Percentiles rank a stretch among this genome's conserved stretches.
Evolutionary conservation across 257 asterid species (phyloP).

Genomic region (Nicotiana undulata): DNA sequence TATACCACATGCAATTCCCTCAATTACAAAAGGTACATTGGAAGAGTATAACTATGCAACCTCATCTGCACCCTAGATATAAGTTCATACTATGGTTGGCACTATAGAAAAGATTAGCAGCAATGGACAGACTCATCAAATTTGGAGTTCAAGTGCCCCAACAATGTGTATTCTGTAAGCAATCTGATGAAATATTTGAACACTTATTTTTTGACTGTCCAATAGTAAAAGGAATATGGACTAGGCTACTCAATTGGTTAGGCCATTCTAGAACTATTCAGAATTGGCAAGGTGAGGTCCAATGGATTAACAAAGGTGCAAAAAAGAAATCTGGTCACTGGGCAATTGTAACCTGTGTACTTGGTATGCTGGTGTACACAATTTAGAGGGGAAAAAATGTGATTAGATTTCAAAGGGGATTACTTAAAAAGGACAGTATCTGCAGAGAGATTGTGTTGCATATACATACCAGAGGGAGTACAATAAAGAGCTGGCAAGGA

Average conservation of each 20-base stretch:
- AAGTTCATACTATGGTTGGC: background rate
- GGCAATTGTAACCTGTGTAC: background rate
- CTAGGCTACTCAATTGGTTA: background rate
- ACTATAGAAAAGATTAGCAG: background rate
- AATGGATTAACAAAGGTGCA: background rate
- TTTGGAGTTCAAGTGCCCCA: background rate
- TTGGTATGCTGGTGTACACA: background rate
- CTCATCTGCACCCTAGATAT: background rate
- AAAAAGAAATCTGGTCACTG: background rate
- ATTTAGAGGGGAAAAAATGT: background rate
- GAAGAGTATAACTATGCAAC: background rate
- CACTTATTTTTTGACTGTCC: background rate
- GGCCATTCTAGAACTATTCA: background rate
- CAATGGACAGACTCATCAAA: too few relatives aligned
- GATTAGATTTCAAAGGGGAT: background rate
- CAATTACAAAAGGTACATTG: background rate
- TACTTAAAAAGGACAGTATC: background rate
- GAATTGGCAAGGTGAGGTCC: background rate
- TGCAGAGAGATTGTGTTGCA: background rate
- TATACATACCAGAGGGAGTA: background rate
- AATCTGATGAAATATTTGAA: background rate
- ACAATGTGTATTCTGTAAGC: background rate
- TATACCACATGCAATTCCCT: background rate
- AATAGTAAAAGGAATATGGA: background rate
- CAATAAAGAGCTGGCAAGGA: too few relatives aligned